A percentile compares a stretch with the other conserved stretches of the same genome.
phyloP scores from a whole-genome alignment of 2,329 filamentous ascomycete genomes.

The Lecanicillium sp. region DNA sequence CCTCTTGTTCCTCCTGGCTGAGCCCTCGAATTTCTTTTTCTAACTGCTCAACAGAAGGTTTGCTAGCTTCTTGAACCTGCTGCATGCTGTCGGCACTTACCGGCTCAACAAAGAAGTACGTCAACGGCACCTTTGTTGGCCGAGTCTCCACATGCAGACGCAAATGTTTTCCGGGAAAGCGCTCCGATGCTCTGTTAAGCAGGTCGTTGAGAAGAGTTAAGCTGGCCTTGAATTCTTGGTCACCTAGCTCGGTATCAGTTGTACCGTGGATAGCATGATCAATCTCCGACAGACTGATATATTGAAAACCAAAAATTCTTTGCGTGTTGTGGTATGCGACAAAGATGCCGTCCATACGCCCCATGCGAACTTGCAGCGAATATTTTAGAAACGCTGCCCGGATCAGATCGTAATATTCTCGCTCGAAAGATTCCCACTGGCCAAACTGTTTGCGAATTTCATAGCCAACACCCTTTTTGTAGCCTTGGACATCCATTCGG shows the following conservation, averaged over 20 bases:
- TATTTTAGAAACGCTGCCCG: conserved; percentile 93
- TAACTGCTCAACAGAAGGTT: conserved; percentile 58
- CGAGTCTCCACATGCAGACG: conserved; percentile 78
- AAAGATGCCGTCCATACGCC: conserved; percentile 97
- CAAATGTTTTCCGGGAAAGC: conserved; percentile 68
- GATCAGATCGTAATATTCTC: conserved; percentile 96
- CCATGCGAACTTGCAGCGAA: conserved; percentile 91
- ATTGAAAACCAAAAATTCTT: conserved; percentile 96
- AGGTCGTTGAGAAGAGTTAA: conserved; percentile 71
- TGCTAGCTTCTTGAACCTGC: conserved; percentile 60
- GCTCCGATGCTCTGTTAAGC: conserved; percentile 63
- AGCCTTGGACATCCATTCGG: conserved; percentile 72
- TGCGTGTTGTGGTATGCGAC: conserved; percentile 93
- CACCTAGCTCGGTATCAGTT: conserved; percentile 55
- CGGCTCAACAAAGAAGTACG: conserved; percentile 88
- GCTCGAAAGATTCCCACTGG: conserved; percentile 83
- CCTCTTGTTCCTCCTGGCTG: conserved; percentile 22
- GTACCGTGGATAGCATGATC: conserved; percentile 84
- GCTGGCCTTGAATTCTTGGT: conserved; percentile 79
- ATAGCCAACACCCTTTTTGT: conserved; percentile 72
- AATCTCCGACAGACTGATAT: conserved; percentile 80
- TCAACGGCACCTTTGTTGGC: conserved; percentile 49
- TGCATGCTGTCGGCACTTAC: conserved; percentile 65
- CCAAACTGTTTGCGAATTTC: conserved; percentile 73
- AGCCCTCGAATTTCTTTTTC: conserved; percentile 54